A percentile compares a stretch with the other conserved stretches of the same genome.
Evolutionary conservation across 805 yeast genomes (phyloP).

Genomic region (Schwanniomyces pseudopolymorphus): DNA sequence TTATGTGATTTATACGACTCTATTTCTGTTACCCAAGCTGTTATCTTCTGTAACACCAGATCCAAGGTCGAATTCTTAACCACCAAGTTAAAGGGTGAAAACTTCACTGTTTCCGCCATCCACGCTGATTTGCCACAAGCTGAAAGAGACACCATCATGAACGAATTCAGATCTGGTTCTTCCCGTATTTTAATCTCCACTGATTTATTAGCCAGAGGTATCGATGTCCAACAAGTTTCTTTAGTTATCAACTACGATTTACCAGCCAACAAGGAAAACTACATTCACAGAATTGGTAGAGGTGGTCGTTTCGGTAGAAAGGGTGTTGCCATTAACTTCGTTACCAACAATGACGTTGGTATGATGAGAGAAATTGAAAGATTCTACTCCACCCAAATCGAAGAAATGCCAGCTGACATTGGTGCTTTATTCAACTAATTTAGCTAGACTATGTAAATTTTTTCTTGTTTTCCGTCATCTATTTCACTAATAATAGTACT

Average conservation of each 20-base stretch:
- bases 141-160: constrained; percentile 93
- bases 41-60: constrained; percentile 95
- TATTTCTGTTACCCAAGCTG: constrained; percentile 94
- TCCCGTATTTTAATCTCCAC: constrained; percentile 92
- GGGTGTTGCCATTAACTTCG: constrained; percentile 95
- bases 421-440: constrained; percentile 47
- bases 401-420: constrained; percentile 85
- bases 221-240: constrained; percentile 96
- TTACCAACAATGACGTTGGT: constrained; percentile 74
- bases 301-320: constrained; percentile 98
- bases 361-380: constrained; percentile 83
- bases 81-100: constrained; percentile 67
- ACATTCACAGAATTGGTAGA: constrained; percentile 97
- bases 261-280: constrained; percentile 87
- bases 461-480: constrained; percentile 3
- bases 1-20: constrained; percentile 94
- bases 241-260: constrained; percentile 92
- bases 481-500: constrained; percentile 3
- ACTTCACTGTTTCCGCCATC: constrained; percentile 91
- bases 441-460: constrained; percentile 4
- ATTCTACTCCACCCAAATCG: constrained; percentile 85
- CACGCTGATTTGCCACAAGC: constrained; percentile 94
- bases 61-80: constrained; percentile 90
- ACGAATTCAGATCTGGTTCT: constrained; percentile 91
- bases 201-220: constrained; percentile 96